phyloP scores from a whole-genome alignment of 441 rosid species.

The Pelargonium fulgidum region DNA sequence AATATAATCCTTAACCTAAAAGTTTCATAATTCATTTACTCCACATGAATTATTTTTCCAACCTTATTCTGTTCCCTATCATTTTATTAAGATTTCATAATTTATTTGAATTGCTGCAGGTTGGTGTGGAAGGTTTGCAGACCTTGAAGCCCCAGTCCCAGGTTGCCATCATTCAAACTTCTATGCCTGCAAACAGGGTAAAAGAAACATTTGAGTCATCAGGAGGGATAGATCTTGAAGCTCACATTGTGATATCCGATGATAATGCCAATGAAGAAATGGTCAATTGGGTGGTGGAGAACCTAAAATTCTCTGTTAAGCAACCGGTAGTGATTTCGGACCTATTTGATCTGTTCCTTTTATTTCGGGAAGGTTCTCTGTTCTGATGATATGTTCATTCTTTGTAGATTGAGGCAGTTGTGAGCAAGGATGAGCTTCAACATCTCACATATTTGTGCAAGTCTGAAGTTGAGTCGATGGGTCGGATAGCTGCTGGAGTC shows the following conservation, averaged over 20 bases:
- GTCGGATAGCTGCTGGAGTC: constrained; percentile 79
- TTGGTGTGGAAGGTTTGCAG: constrained; percentile 74
- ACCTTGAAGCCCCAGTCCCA: constrained; percentile 60
- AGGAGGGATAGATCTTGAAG: constrained; percentile 77
- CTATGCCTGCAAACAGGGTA: constrained; percentile 42
- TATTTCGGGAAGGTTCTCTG: constrained; percentile 8
- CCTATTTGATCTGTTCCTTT: constrained; percentile 13
- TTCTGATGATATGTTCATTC: constrained; percentile 15
- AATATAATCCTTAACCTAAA: neutral
- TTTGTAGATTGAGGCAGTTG: constrained; percentile 71
- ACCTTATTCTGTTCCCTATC: neutral
- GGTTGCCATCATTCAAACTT: constrained; percentile 27
- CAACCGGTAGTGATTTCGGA: constrained; percentile 57
- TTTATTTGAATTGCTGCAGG: constrained; percentile 36
- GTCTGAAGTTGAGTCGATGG: constrained; percentile 89
- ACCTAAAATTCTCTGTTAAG: constrained; percentile 74
- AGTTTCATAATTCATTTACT: neutral
- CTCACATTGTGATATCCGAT: constrained; percentile 47
- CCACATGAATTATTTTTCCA: neutral
- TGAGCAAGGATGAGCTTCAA: constrained; percentile 81
- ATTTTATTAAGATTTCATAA: neutral
- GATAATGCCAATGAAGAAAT: constrained; percentile 44
- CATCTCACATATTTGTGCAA: constrained; percentile 72
- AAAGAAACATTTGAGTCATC: constrained; percentile 40
- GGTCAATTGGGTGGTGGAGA: constrained; percentile 65